Evolutionary conservation across 2,329 filamentous ascomycete species (phyloP).

Genomic region (Periconia macrospinosa): DNA sequence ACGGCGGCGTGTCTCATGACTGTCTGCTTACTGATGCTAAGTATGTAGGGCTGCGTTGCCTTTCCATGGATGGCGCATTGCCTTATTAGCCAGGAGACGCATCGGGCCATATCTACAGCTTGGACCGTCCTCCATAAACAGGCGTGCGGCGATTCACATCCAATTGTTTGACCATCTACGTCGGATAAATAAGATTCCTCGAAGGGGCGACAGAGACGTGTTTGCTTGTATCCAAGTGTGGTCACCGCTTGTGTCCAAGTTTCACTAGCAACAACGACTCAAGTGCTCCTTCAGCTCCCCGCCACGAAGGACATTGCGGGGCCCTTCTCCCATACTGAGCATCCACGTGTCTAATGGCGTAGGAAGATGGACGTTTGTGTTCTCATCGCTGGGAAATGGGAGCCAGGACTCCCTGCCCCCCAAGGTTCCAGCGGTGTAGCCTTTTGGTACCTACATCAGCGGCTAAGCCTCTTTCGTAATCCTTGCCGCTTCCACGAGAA

Average conservation of each 20-base stretch:
- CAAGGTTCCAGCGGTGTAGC: background rate
- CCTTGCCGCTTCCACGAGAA: background rate
- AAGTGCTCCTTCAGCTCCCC: background rate
- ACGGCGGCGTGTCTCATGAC: too few species aligned
- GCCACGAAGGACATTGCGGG: background rate
- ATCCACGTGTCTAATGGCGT: background rate
- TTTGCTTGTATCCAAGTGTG: background rate
- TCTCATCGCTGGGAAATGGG: background rate
- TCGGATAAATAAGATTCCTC: background rate
- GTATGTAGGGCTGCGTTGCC: too few species aligned
- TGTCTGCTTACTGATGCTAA: too few species aligned
- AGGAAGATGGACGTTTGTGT: background rate
- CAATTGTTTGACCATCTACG: background rate
- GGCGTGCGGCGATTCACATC: background rate
- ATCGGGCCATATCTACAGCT: too few species aligned
- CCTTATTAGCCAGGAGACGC: too few species aligned
- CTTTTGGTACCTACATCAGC: slow-evolving; percentile 1
- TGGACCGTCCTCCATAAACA: too few species aligned
- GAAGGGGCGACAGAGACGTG: too few species aligned
- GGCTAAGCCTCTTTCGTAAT: background rate
- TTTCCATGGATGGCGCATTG: too few species aligned
- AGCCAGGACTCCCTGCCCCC: background rate
- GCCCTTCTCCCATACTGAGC: background rate
- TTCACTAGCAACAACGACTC: background rate
- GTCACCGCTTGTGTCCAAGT: background rate